Evolutionary conservation across 2,329 filamentous ascomycete genomes (phyloP).

Genomic region (Colletotrichum simmondsii): DNA sequence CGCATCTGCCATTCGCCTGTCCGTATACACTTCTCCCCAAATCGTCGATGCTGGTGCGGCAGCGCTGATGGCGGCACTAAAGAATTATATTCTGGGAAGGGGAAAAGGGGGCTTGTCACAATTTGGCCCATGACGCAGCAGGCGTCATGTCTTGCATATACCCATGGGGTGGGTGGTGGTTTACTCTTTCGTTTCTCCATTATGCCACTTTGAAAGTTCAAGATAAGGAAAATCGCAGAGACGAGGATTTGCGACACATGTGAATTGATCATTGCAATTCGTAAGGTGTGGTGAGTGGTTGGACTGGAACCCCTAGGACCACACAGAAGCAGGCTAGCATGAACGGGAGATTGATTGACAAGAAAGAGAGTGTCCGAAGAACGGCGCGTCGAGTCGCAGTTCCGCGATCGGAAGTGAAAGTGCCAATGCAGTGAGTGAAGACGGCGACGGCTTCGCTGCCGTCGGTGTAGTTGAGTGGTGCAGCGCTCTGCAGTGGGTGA

Average conservation of each 20-base stretch:
- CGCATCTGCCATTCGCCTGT: background rate
- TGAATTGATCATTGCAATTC: slow-evolving; percentile 31
- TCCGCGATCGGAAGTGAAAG: slow-evolving; percentile 27
- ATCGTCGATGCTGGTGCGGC: background rate
- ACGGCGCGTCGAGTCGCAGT: slow-evolving; percentile 24
- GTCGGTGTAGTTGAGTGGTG: too few relatives aligned
- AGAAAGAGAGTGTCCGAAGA: slow-evolving; percentile 8
- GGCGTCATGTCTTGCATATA: slow-evolving; percentile 5
- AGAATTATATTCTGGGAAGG: background rate
- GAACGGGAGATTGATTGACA: slow-evolving; percentile 13
- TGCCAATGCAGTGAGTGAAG: too few relatives aligned
- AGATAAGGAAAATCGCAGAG: slow-evolving; percentile 18
- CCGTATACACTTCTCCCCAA: background rate
- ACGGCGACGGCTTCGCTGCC: background rate
- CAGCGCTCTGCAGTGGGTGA: background rate
- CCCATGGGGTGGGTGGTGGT: too few relatives aligned
- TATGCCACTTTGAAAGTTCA: slow-evolving; percentile 1
- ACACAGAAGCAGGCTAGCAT: background rate
- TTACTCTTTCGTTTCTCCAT: slow-evolving; percentile 18
- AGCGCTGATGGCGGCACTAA: background rate
- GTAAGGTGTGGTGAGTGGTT: slow-evolving; percentile 15
- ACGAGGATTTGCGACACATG: slow-evolving; percentile 21
- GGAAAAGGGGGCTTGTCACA: background rate
- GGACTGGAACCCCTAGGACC: background rate
- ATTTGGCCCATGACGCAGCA: background rate